phyloP scores from a whole-genome alignment of 2,329 filamentous ascomycete genomes.

The Colletotrichum trifolii region DNA sequence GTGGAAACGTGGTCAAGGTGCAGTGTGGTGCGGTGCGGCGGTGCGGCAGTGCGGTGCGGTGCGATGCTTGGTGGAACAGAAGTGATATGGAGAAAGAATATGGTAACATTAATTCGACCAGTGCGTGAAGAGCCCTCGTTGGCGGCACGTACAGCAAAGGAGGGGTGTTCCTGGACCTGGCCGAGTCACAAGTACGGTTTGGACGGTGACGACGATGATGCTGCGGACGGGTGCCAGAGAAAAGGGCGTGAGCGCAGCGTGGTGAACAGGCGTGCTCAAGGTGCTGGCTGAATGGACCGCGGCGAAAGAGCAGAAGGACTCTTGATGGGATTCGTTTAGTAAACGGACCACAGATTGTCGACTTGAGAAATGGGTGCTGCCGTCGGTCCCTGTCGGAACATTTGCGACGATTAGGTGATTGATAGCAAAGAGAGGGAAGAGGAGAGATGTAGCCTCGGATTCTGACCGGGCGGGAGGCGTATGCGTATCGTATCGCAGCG shows the following conservation, averaged over 20 bases:
- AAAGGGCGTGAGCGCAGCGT: slow-evolving; percentile 24
- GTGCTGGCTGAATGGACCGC: neutral
- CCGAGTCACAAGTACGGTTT: slow-evolving; percentile 1
- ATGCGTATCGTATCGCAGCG: slow-evolving; percentile 13
- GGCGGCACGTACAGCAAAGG: slow-evolving; percentile 18
- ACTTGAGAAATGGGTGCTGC: slow-evolving; percentile 13
- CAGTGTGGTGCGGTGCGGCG: neutral
- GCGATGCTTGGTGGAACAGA: slow-evolving; percentile 12
- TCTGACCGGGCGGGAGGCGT: slow-evolving; percentile 34
- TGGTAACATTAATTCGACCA: slow-evolving; percentile 27
- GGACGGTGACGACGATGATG: neutral
- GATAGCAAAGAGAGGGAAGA: slow-evolving; percentile 25
- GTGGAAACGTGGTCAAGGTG: slow-evolving; percentile 28
- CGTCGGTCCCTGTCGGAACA: slow-evolving; percentile 22
- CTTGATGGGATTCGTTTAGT: slow-evolving; percentile 1
- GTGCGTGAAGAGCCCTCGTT: neutral
- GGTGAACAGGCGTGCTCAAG: slow-evolving; percentile 6
- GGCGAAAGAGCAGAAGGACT: slow-evolving; percentile 4
- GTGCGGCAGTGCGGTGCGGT: no score
- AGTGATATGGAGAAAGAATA: slow-evolving; percentile 34
- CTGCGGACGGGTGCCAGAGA: slow-evolving; percentile 14
- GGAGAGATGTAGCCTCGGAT: slow-evolving; percentile 35
- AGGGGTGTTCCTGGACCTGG: slow-evolving; percentile 11
- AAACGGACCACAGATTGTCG: neutral
- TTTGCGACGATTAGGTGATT: slow-evolving; percentile 25